Conservation (phyloP, 2,329 filamentous ascomycete genomes). For the Neopestalotiopsis clavispora region DNA sequence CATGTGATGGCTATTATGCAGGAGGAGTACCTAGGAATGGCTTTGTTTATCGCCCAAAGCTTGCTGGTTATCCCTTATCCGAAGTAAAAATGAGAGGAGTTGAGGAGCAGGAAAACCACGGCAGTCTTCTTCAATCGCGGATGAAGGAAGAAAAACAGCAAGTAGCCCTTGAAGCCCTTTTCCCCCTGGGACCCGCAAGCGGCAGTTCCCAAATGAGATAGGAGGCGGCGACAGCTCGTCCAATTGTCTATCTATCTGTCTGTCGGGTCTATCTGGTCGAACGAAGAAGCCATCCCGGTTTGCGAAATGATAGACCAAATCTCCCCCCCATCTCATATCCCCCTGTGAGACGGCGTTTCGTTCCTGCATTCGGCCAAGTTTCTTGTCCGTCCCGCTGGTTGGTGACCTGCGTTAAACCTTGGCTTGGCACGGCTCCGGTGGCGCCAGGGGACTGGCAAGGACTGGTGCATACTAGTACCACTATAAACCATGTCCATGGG, state of each 20-base stretch:
- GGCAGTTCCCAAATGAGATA: not conserved
- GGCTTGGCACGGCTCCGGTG: slow-evolving; percentile 7
- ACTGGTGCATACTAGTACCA: too few relatives aligned
- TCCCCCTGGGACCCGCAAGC: not conserved
- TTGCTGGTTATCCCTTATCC: not conserved
- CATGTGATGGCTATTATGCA: not conserved
- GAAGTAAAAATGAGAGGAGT: not conserved
- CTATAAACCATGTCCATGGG: not conserved
- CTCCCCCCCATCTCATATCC: not conserved
- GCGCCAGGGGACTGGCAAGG: not conserved
- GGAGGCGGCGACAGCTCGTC: not conserved
- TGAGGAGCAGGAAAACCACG: not conserved
- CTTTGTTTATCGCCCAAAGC: not conserved
- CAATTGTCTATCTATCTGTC: not conserved
- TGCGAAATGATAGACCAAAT: slow-evolving; percentile 6
- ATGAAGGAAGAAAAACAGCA: not conserved
- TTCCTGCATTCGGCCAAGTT: slow-evolving; percentile 12
- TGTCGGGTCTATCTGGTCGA: not conserved
- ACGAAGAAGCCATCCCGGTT: not conserved
- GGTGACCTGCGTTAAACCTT: slow-evolving; percentile 2
- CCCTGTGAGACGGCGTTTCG: slow-evolving; percentile 9
- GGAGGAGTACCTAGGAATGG: not conserved
- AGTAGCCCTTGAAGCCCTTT: not conserved
- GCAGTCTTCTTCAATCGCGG: not conserved
- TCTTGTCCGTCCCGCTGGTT: not conserved